Evolutionary conservation across 2,329 filamentous ascomycete species (phyloP).

Genomic region (Pseudocercospora fuligena): DNA sequence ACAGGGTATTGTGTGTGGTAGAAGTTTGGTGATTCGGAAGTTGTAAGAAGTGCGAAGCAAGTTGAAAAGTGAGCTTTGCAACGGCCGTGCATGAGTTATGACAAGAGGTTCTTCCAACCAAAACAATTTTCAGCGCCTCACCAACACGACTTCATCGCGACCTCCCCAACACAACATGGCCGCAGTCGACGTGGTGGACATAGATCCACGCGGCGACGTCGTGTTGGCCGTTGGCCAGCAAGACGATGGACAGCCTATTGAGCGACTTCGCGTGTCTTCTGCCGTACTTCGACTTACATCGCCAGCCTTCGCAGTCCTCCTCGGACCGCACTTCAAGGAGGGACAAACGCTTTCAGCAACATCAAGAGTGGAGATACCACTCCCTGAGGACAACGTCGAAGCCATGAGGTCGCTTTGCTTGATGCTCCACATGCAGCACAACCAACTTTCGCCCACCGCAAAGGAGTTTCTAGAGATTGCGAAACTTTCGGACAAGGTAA

Average conservation of each 20-base stretch:
- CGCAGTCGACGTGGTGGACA: not conserved
- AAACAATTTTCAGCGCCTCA: not conserved
- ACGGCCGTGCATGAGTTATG: not conserved
- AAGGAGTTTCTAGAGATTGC: not conserved
- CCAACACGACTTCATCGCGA: not conserved
- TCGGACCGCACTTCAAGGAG: conserved; percentile 20
- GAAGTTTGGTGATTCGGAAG: too few relatives aligned
- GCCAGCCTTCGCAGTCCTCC: conserved; percentile 24
- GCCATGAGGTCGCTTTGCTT: conserved; percentile 20
- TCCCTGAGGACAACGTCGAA: conserved; percentile 15
- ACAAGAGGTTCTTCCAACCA: not conserved
- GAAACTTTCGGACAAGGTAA: conserved; percentile 10
- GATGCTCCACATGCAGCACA: conserved; percentile 18
- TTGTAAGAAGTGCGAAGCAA: too few relatives aligned
- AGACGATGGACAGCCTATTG: not conserved
- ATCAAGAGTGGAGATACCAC: conserved; percentile 9
- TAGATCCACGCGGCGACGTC: conserved; percentile 47
- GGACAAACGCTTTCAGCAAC: conserved; percentile 4
- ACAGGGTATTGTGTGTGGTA: too few relatives aligned
- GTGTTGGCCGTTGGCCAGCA: not conserved
- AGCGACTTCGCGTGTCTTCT: conserved; percentile 12
- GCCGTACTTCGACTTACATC: conserved; percentile 20
- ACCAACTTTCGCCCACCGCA: not conserved
- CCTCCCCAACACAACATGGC: not conserved
- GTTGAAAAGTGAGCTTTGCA: too few relatives aligned